phyloP scores from a whole-genome alignment of 2,329 filamentous ascomycete genomes.

The Aureobasidium melanogenum region DNA sequence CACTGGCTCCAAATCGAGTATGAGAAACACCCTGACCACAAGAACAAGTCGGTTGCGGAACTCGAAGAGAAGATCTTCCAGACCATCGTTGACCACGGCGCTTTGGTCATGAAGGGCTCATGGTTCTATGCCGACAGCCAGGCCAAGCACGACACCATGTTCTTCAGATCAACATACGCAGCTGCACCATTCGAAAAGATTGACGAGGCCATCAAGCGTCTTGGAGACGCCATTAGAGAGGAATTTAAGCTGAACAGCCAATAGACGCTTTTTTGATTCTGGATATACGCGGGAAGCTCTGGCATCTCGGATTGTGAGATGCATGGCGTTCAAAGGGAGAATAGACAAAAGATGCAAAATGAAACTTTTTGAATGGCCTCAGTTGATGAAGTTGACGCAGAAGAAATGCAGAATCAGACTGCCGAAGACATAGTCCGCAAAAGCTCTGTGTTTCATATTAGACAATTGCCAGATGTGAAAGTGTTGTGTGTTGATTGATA shows the following conservation, averaged over 20 bases:
- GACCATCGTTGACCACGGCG: constrained; percentile 63
- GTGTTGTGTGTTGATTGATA: constrained; percentile 27
- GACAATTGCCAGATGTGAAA: background rate
- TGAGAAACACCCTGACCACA: constrained; percentile 53
- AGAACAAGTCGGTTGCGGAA: constrained; percentile 44
- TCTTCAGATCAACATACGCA: constrained; percentile 85
- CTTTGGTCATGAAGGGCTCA: constrained; percentile 73
- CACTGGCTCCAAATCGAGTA: constrained; percentile 67
- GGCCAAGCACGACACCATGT: constrained; percentile 54
- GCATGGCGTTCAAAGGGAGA: background rate
- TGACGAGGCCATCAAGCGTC: constrained; percentile 46
- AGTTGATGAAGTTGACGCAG: constrained; percentile 99
- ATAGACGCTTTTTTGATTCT: background rate
- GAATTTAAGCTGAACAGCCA: constrained; percentile 38
- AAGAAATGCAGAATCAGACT: constrained; percentile 97
- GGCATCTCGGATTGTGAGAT: background rate
- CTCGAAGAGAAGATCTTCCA: constrained; percentile 86
- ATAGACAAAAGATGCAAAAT: constrained; percentile 4
- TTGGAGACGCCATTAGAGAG: constrained; percentile 64
- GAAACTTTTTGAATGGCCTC: constrained; percentile 18
- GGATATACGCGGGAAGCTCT: background rate
- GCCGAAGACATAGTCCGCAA: constrained; percentile 92
- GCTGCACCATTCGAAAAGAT: constrained; percentile 53
- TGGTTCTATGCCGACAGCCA: constrained; percentile 80
- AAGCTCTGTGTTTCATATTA: constrained; percentile 53